Conservation (phyloP, 441 rosid species). For the Mallotus japonicus region DNA sequence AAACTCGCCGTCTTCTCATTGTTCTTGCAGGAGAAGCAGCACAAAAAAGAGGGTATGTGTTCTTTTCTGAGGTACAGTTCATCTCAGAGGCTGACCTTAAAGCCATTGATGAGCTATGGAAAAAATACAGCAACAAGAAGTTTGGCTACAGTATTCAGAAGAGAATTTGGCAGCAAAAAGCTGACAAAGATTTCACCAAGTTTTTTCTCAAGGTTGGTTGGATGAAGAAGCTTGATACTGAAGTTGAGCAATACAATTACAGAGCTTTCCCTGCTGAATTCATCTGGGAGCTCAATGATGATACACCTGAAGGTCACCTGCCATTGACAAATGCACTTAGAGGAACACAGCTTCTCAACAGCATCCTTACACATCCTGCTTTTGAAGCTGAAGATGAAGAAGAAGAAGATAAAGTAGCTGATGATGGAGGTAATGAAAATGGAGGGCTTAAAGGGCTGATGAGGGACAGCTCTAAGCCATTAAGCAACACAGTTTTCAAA, state of each 20-base stretch:
- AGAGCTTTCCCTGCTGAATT: slow-evolving; percentile 79
- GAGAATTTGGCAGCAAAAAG: slow-evolving; percentile 54
- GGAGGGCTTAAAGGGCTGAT: slow-evolving; percentile 22
- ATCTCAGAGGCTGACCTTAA: slow-evolving; percentile 55
- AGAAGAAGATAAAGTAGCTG: slow-evolving; percentile 28
- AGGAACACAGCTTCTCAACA: slow-evolving; percentile 65
- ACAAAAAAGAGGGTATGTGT: slow-evolving; percentile 72
- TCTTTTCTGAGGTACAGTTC: slow-evolving; percentile 87
- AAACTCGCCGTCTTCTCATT: slow-evolving; percentile 77
- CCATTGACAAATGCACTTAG: slow-evolving; percentile 91
- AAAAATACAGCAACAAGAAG: slow-evolving; percentile 50
- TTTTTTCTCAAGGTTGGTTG: slow-evolving; percentile 75
- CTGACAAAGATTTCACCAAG: slow-evolving; percentile 58
- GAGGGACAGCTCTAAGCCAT: slow-evolving; percentile 37
- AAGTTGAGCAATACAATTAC: slow-evolving; percentile 77
- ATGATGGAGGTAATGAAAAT: slow-evolving; percentile 9
- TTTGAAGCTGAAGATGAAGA: slow-evolving; percentile 49
- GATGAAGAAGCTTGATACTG: slow-evolving; percentile 96
- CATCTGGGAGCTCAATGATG: slow-evolving; percentile 69
- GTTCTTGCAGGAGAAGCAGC: slow-evolving; percentile 74
- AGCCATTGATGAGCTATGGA: slow-evolving; percentile 76
- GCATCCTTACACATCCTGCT: slow-evolving; percentile 76
- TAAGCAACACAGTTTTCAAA: slow-evolving; percentile 40
- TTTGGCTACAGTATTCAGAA: slow-evolving; percentile 84
- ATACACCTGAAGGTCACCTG: slow-evolving; percentile 77